phyloP scores from a whole-genome alignment of 305 asterid species.

The Fraxinus latifolia region DNA sequence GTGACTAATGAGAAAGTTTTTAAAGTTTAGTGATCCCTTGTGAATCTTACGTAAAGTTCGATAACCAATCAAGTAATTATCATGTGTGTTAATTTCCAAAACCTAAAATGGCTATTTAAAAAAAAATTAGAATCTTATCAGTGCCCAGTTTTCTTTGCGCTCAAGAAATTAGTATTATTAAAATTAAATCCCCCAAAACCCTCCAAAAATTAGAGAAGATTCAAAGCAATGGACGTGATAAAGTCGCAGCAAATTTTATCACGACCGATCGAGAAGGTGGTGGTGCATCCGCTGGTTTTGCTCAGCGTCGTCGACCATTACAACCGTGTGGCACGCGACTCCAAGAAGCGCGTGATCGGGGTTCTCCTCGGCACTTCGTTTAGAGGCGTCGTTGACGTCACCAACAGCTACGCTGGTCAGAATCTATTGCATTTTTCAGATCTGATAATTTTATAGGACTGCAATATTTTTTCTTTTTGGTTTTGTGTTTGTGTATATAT shows the following conservation, averaged over 20 bases:
- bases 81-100: not conserved
- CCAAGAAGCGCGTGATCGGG: slow-evolving; percentile 78
- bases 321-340: slow-evolving; percentile 84
- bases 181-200: not conserved
- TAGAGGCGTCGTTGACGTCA: slow-evolving; percentile 84
- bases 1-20: too few relatives aligned
- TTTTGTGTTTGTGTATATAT: not conserved
- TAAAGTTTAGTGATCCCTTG: too few relatives aligned
- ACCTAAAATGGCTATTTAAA: not conserved
- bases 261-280: slow-evolving; percentile 72
- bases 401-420: slow-evolving; percentile 86
- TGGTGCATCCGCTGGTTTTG: slow-evolving; percentile 84
- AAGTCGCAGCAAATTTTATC: slow-evolving; percentile 77
- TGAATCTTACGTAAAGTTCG: too few relatives aligned
- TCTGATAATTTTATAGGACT: slow-evolving; percentile 32
- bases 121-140: not conserved
- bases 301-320: slow-evolving; percentile 88
- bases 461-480: not conserved
- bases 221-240: slow-evolving; percentile 66
- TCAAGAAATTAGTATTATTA: slow-evolving; percentile 12
- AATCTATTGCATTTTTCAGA: slow-evolving; percentile 26
- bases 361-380: slow-evolving; percentile 76
- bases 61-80: too few relatives aligned
- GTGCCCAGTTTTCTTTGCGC: not conserved
- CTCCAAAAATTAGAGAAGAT: not conserved